A percentile compares a stretch with the other conserved stretches of the same genome.
Conservation (phyloP, 192 early-diverging fungal species). For the Gamsiella multidivaricata region DNA sequence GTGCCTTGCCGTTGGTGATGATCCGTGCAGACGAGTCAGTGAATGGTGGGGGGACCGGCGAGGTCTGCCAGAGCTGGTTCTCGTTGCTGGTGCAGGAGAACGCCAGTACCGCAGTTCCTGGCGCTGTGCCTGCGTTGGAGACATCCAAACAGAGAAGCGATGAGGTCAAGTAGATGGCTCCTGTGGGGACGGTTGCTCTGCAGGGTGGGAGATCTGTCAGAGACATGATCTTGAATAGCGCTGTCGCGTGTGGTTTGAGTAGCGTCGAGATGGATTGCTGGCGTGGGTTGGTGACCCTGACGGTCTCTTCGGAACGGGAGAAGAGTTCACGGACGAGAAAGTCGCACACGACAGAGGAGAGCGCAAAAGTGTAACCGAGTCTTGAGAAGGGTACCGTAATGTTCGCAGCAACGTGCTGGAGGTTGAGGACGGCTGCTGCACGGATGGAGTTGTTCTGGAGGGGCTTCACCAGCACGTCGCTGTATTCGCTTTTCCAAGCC, state of each 20-base stretch:
- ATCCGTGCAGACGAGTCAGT: neutral
- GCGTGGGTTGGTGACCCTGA: slow-evolving; percentile 22
- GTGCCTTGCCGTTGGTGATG: neutral
- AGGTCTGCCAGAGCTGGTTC: slow-evolving; percentile 42
- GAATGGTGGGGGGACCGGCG: slow-evolving; percentile 28
- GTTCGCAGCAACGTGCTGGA: slow-evolving; percentile 2
- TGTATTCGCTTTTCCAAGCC: slow-evolving; percentile 17
- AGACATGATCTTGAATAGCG: slow-evolving; percentile 24
- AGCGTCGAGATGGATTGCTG: slow-evolving; percentile 5
- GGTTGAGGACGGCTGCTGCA: slow-evolving; percentile 46
- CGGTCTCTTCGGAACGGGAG: slow-evolving; percentile 16
- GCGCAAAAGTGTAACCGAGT: slow-evolving; percentile 39
- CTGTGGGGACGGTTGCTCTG: slow-evolving; percentile 20
- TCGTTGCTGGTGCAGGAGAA: slow-evolving; percentile 27
- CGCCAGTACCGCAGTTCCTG: slow-evolving; percentile 11
- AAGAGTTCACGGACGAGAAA: slow-evolving; percentile 38
- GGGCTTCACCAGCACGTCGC: slow-evolving; percentile 37
- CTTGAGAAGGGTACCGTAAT: slow-evolving; percentile 30
- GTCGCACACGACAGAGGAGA: slow-evolving; percentile 1
- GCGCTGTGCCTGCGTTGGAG: neutral
- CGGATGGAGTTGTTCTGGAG: slow-evolving; percentile 23
- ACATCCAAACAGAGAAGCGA: slow-evolving; percentile 34
- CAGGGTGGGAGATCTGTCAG: slow-evolving; percentile 13
- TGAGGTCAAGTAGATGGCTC: slow-evolving; percentile 35
- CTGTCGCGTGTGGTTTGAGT: slow-evolving; percentile 21